phyloP scores from a whole-genome alignment of 805 yeast genomes.

The Candida loeiensis region DNA sequence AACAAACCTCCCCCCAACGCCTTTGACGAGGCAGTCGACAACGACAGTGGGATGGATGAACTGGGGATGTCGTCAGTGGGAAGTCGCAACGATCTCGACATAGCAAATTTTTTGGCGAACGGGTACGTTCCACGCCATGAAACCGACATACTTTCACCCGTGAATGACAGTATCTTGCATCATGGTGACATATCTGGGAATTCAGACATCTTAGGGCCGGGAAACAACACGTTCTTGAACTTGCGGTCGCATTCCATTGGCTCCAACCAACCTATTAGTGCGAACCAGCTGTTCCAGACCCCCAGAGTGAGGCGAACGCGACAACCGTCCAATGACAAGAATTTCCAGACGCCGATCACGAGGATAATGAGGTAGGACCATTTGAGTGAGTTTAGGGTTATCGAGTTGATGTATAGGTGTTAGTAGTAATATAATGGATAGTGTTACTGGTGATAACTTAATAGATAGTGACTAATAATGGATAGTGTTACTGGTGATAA shows the following conservation, averaged over 20 bases:
- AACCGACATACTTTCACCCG: slow-evolving; percentile 17
- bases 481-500: too few species aligned
- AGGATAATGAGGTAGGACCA: slow-evolving; percentile 28
- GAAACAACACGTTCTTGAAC: slow-evolving; percentile 25
- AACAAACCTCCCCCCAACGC: slow-evolving; percentile 13
- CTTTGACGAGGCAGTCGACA: slow-evolving; percentile 13
- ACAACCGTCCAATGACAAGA: slow-evolving; percentile 36
- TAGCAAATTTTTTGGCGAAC: slow-evolving; percentile 34
- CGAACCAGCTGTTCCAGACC: slow-evolving; percentile 27
- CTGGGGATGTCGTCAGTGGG: slow-evolving; percentile 2
- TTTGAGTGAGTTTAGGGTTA: background rate
- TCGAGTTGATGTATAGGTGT: too few species aligned
- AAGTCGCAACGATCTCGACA: slow-evolving; percentile 13
- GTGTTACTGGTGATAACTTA: too few species aligned
- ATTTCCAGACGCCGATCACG: slow-evolving; percentile 41
- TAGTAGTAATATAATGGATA: too few species aligned
- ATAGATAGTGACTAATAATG: too few species aligned
- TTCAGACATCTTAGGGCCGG: slow-evolving; percentile 23
- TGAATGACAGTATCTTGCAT: slow-evolving; percentile 27
- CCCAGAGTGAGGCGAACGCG: slow-evolving; percentile 38
- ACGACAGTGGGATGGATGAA: slow-evolving; percentile 6
- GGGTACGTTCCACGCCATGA: slow-evolving; percentile 19
- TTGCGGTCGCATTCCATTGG: slow-evolving; percentile 17
- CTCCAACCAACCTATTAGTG: slow-evolving; percentile 8
- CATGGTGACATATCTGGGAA: slow-evolving; percentile 34